Percentiles rank a stretch among this genome's conserved stretches.
Evolutionary conservation across 768 basidiomycete genomes (phyloP).

Genomic region (Rhodotorula graminis): DNA sequence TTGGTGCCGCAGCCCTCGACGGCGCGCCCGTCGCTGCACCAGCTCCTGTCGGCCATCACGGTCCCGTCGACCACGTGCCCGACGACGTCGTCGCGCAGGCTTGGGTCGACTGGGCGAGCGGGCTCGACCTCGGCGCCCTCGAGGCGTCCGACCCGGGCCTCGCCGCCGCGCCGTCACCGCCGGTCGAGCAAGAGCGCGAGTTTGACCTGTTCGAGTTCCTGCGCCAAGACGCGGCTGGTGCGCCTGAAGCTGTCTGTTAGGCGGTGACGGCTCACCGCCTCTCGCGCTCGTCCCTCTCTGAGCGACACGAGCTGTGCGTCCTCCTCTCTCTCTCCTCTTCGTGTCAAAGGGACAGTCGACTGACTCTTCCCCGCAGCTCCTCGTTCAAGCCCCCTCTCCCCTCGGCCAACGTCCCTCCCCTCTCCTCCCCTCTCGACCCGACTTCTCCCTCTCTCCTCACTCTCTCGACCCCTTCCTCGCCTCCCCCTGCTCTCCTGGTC

Average conservation of each 20-base stretch:
- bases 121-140: background rate
- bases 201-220: conserved; percentile 35
- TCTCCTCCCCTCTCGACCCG: no score
- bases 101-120: conserved; percentile 27
- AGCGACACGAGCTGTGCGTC: background rate
- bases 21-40: conserved; percentile 14
- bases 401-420: background rate
- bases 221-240: conserved; percentile 8
- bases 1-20: background rate
- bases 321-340: background rate
- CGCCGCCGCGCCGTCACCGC: no score
- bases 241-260: conserved; percentile 22
- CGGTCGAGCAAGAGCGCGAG: background rate
- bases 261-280: background rate
- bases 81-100: conserved; percentile 8
- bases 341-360: background rate
- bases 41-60: conserved; percentile 32
- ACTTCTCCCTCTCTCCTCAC: background rate
- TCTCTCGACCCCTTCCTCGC: background rate
- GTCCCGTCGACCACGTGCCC: background rate
- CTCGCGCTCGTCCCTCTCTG: no score
- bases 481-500: background rate
- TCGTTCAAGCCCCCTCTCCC: background rate
- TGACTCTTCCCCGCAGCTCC: background rate
- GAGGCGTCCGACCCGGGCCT: no score